phyloP scores from a whole-genome alignment of 2,329 filamentous ascomycete genomes.

The Phoma sp. region DNA sequence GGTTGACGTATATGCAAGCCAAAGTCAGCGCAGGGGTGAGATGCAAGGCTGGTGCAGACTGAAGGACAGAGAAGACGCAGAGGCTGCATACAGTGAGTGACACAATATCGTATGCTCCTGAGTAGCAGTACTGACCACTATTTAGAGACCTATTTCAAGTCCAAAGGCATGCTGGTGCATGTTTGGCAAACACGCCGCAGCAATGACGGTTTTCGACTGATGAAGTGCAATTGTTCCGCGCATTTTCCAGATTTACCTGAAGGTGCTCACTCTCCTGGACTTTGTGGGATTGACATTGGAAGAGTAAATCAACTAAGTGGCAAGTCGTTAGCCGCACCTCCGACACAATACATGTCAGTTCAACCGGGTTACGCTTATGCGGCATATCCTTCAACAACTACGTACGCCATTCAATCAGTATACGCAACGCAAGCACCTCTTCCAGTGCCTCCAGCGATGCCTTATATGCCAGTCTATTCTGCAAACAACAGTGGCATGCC shows the following conservation, averaged over 20 bases:
- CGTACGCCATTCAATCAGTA: conserved; percentile 26
- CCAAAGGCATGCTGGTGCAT: conserved; percentile 39
- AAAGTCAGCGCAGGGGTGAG: conserved; percentile 34
- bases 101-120: neutral
- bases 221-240: conserved; percentile 45
- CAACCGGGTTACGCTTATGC: conserved; percentile 32
- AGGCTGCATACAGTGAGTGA: conserved; percentile 40
- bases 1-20: conserved; percentile 41
- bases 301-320: conserved; percentile 32
- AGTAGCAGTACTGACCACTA: neutral
- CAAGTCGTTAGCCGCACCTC: conserved; percentile 12
- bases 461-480: conserved; percentile 36
- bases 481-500: conserved; percentile 42
- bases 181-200: conserved; percentile 41
- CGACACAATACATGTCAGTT: conserved; percentile 24
- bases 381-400: conserved; percentile 27
- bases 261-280: conserved; percentile 34
- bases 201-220: conserved; percentile 33
- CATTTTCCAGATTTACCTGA: conserved; percentile 34
- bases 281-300: conserved; percentile 40
- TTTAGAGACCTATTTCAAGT: conserved; percentile 30
- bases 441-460: conserved; percentile 11
- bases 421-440: conserved; percentile 28
- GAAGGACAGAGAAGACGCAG: conserved; percentile 43
- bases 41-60: conserved; percentile 47